Evolutionary conservation across 768 basidiomycete species (phyloP), one percentile per base, ranked within the genome.

Genomic region (Lentinula detonsa): DNA sequence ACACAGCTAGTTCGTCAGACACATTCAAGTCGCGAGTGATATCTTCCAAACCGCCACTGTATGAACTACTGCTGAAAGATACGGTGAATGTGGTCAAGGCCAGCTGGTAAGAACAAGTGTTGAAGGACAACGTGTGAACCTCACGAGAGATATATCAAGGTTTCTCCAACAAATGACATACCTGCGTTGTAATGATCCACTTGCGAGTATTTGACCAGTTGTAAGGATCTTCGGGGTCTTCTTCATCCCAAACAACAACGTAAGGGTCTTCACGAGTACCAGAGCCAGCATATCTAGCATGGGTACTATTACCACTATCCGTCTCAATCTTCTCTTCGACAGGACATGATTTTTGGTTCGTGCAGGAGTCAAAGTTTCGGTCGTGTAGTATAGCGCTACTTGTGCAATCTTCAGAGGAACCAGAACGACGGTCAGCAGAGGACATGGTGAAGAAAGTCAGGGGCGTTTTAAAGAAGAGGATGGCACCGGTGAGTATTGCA

Each of bases 1-100:
- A 73, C 46, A 84, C 82, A 3, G 83, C 81, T 60, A 84, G 72
- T 60, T 80, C 76, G 59, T 78, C 74, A 4, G 81, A 80, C 55
- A 84, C 75, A 48, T 76, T 71, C 39, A 86, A 72, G 45, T 83
- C 81, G 37, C 65, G 67, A 62, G 75, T 73, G 52, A 81, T 81
- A 53, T 70, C 70, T 37, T 71, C 64, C 7, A 85, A 69, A 5
- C 84, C 83, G 18, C 83, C 84, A 15, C 77, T 75, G 66, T 86
- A 86, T 18, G 78, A 75, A 65, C 81, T 83, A 60, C 83, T 85
- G 56, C 81, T 76, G 66, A 86, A 86, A 1, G 85, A 83, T 2
- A 85, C 79, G 1, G 83, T 82, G 62, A 76, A 85, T 11, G 85
- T 85, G 51, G 76, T 72, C 48, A 81, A 67, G 18, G 82, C 83